Base-by-base conservation (phyloP, 2,329 filamentous ascomycete species). In the Pezicula neosporulosa region DNA sequence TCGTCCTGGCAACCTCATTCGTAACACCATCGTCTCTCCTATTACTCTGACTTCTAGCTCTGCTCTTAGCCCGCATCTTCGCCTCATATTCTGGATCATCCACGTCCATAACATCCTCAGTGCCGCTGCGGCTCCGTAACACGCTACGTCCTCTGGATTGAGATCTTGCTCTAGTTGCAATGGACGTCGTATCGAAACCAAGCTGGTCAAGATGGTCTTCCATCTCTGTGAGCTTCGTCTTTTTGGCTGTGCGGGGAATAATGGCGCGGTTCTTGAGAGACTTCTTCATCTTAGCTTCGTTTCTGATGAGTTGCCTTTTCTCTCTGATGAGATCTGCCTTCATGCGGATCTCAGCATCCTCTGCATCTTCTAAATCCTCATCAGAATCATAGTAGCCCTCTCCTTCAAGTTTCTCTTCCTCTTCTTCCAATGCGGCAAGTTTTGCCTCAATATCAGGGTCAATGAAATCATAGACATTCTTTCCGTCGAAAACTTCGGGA, bases 401-500 rank as follows among this genome's bases (percentile, higher is more conserved):
- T 7, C 84, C 86, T 71, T 97, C 88, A 13, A 97, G 82, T 63
- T 87, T 87, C 74, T 96, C 93, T 70, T 99, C 94, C 68, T 99
- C 95, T 56, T 92, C 92, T 71, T 99, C 94, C 33, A 99, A 80
- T 50, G 90, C 90, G 47, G 87, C 86, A 46, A 99, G 82, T 77
- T 96, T 97, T 60, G 85, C 81, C 65, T 96, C 94, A 67, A 99
- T 99, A 50, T 99, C 95, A 1, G 93, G 92, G 65, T 97, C 94
- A 66, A 99, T 85, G 70, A 90, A 99, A 72, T 99, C 94, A 74
- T 93, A 94, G 52, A 99, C 89, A 70, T 99, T 99, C 80, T 93
- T 92, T 71, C 94, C 94, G 66, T 97, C 86, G 70, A 92, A 88
- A 45, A 97, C 80, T 72, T 99, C 94, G 30, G 94, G 94, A 50